phyloP scores from a whole-genome alignment of 495 filamentous ascomycete genomes.

The Oleoguttula mirabilis region DNA sequence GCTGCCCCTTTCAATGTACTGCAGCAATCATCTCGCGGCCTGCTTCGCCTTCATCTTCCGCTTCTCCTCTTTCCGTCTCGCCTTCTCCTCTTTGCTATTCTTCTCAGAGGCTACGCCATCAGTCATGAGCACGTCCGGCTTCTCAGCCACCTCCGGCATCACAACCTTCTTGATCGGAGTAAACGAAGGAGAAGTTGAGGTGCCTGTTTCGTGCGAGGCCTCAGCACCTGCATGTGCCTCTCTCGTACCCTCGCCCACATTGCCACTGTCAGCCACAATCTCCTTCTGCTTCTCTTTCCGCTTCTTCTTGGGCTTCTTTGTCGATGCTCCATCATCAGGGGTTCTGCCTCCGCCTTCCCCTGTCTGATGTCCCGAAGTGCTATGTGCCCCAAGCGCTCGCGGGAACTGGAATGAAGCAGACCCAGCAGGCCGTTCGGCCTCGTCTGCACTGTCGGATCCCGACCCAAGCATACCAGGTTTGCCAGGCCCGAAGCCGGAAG shows the following conservation, averaged over 20 bases:
- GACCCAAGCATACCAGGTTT: slow-evolving; percentile 9
- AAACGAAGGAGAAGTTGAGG: neutral
- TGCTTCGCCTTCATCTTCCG: slow-evolving; percentile 10
- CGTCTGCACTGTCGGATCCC: slow-evolving; percentile 2
- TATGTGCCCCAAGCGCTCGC: slow-evolving; percentile 6
- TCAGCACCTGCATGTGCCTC: neutral
- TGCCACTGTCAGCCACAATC: neutral
- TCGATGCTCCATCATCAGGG: neutral
- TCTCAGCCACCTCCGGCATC: neutral
- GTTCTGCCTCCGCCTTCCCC: no score
- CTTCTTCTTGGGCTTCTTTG: slow-evolving; percentile 11
- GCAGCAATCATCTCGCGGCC: no score
- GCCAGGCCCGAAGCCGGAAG: slow-evolving; percentile 20
- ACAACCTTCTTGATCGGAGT: neutral
- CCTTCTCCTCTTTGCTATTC: slow-evolving; percentile 15
- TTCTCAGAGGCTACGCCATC: slow-evolving; percentile 1
- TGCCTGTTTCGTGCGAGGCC: neutral
- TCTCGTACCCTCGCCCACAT: neutral
- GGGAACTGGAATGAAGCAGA: slow-evolving; percentile 10
- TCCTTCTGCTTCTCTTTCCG: slow-evolving; percentile 12
- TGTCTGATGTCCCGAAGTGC: neutral
- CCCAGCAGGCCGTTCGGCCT: neutral
- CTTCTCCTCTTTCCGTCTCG: slow-evolving; percentile 18
- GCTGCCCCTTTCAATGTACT: no score
- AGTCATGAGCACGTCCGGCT: neutral